Evolutionary conservation across 768 basidiomycete genomes (phyloP).

Genomic region (Paxillus involutus): DNA sequence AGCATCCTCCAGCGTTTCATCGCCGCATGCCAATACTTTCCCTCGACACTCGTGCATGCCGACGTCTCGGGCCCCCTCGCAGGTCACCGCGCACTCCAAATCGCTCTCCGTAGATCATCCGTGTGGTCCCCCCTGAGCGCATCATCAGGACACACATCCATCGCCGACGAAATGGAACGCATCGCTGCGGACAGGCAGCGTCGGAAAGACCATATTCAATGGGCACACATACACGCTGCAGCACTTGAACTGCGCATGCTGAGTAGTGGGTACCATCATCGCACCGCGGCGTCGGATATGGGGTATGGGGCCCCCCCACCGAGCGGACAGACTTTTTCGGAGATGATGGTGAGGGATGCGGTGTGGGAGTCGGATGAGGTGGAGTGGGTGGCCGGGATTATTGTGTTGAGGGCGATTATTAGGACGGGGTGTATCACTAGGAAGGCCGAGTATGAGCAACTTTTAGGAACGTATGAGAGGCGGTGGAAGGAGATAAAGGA

Average conservation of each 20-base stretch:
- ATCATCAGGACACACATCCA: constrained; percentile 28
- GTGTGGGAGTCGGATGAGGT: constrained; percentile 69
- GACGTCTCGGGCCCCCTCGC: constrained; percentile 55
- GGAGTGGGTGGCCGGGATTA: constrained; percentile 67
- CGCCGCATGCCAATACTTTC: constrained; percentile 52
- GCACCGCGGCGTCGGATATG: constrained; percentile 37
- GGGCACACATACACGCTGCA: constrained; percentile 66
- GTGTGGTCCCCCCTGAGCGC: constrained; percentile 45
- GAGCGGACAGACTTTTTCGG: constrained; percentile 49
- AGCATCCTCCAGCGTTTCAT: constrained; percentile 49
- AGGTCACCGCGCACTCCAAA: constrained; percentile 57
- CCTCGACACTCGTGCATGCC: constrained; percentile 49
- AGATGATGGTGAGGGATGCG: constrained; percentile 62
- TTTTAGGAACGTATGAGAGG: constrained; percentile 58
- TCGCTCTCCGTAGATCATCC: constrained; percentile 55
- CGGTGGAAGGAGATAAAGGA: constrained; percentile 73
- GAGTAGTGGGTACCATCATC: constrained; percentile 29
- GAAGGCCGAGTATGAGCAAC: constrained; percentile 52
- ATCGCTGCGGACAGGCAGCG: constrained; percentile 60
- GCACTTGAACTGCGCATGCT: constrained; percentile 61
- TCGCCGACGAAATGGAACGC: constrained; percentile 62
- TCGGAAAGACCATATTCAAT: constrained; percentile 63
- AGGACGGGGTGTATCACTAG: constrained; percentile 51
- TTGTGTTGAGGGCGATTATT: constrained; percentile 57
- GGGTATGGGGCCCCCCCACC: constrained; percentile 40